Evolutionary conservation across 495 filamentous ascomycete species (phyloP).

Genomic region (Darksidea phi): DNA sequence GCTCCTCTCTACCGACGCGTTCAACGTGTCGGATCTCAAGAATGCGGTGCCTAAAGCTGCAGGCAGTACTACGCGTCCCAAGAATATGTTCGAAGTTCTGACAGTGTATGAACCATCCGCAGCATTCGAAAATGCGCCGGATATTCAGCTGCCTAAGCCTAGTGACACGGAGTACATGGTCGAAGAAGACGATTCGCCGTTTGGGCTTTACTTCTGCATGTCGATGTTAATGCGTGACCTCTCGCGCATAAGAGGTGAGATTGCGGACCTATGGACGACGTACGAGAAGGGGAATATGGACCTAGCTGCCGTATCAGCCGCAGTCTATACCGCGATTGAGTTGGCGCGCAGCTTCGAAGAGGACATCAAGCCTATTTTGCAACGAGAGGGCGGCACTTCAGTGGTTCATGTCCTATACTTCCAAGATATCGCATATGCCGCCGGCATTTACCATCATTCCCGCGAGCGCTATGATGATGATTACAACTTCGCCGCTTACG

Average conservation of each 20-base stretch:
- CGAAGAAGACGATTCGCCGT: not conserved
- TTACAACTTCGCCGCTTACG: not conserved
- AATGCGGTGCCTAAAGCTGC: not conserved
- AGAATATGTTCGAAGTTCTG: conserved; percentile 4
- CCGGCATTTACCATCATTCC: not conserved
- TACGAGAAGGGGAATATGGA: not conserved
- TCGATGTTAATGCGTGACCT: not conserved
- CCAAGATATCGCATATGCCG: not conserved
- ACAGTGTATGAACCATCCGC: not conserved
- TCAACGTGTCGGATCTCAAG: not conserved
- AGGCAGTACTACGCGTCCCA: not conserved
- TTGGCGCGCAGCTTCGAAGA: not conserved
- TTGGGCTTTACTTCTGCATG: not conserved
- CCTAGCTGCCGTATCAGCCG: not conserved
- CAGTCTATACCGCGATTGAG: not conserved
- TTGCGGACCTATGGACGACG: not conserved
- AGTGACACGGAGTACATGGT: conserved; percentile 5
- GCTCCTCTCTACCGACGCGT: not conserved
- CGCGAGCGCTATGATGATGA: not conserved
- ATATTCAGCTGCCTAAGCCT: not conserved
- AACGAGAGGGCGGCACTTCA: not conserved
- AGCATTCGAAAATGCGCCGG: conserved; percentile 1
- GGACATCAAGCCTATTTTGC: not conserved
- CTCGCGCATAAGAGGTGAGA: not conserved
- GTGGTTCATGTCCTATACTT: not conserved